Percentiles rank a stretch among this genome's conserved stretches.
These are phyloP conservation scores for Pulveroboletus sp. DNA, from an alignment of 768 basidiomycete species.

Conservation along the genomic window DNA sequence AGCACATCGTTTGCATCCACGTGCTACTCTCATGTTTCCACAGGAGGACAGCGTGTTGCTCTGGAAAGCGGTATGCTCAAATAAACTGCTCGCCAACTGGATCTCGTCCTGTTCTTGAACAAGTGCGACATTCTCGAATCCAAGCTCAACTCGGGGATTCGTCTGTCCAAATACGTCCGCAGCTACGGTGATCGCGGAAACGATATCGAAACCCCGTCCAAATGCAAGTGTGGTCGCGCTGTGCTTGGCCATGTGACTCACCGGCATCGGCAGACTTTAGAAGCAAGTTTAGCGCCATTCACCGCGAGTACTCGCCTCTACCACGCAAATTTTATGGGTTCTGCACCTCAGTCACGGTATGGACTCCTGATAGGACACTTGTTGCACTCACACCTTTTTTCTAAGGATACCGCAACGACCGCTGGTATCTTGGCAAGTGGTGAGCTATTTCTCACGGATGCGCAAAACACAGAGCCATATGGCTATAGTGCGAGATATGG, in stretches of 20 bases:
- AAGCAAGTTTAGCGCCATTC: constrained; percentile 72
- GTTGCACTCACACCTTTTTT: neutral
- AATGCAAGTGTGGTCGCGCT: constrained; percentile 45
- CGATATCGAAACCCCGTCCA: constrained; percentile 63
- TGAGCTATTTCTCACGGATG: constrained; percentile 30
- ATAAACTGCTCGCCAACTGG: constrained; percentile 66
- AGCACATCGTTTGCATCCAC: constrained; percentile 11
- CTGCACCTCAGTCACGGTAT: constrained; percentile 71
- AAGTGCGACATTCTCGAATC: constrained; percentile 73
- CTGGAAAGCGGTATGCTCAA: constrained; percentile 72
- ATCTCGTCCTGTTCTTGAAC: constrained; percentile 78
- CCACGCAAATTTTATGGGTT: constrained; percentile 79
- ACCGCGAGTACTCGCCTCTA: constrained; percentile 69
- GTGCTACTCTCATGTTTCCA: neutral
- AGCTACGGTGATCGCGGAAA: constrained; percentile 70
- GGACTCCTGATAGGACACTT: constrained; percentile 11
- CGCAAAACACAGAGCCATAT: constrained; percentile 2
- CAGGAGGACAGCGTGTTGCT: constrained; percentile 77
- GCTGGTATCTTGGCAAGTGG: constrained; percentile 76
- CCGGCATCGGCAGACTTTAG: constrained; percentile 50
- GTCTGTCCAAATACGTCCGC: constrained; percentile 64
- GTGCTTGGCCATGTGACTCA: neutral
- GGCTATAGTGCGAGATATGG: constrained; percentile 71
- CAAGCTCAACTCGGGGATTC: constrained; percentile 65
- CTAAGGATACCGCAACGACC: constrained; percentile 68